Base-by-base conservation (phyloP, 163 green algal genomes). In the Prototheca stagnorum region DNA sequence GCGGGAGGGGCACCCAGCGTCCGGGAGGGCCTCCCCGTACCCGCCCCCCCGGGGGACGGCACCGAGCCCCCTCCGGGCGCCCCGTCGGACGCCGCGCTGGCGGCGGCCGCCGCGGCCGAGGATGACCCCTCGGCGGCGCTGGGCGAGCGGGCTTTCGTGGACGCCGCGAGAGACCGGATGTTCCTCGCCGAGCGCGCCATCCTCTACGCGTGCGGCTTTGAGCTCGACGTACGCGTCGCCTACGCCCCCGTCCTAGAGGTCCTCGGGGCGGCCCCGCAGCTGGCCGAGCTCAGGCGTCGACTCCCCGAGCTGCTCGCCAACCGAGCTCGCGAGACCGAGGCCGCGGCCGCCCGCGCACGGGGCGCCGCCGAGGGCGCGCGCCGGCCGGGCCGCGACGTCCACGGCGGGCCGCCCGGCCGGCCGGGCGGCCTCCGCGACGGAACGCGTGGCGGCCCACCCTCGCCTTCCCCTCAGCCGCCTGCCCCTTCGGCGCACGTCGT, bases 161-260 rank as follows among this genome's bases (percentile, higher is more conserved):
- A 55, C 21, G 43, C 35, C 9, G 43, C 64, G 19, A 47, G 49
- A 27, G 57, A 64, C 12, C 31, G 47, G 23, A 49, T 76, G 14
- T 56, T 67, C 22, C 39, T 49, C 21, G 70, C 62, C 12, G 70
- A 79, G 59, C 57, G 70, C 2, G 53, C 67, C 2, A 33, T 79
- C 40, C 56, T 79, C 3, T 79, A 73, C 26, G 59, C 43, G 0
- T 33, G 71, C 6, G 56, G 53, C 20, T 77, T 79, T 26, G 25
- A 66, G 2, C 64, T 79, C 35, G 35, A 24, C 31, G 9, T 9
- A 9, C 31, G 11, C 9, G 11, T 37, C 11, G 11, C 31, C 12
- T 37, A 37, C 31, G 31, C 9, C 11, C 31, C 31, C 31, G 11
- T 37, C 31, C 12, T 37, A n/a, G 11, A 12, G 27, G 44, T 53